These are phyloP conservation scores for Euphorbia schlechtendalii DNA, from an alignment of 441 rosid species.

Conservation along the genomic window DNA sequence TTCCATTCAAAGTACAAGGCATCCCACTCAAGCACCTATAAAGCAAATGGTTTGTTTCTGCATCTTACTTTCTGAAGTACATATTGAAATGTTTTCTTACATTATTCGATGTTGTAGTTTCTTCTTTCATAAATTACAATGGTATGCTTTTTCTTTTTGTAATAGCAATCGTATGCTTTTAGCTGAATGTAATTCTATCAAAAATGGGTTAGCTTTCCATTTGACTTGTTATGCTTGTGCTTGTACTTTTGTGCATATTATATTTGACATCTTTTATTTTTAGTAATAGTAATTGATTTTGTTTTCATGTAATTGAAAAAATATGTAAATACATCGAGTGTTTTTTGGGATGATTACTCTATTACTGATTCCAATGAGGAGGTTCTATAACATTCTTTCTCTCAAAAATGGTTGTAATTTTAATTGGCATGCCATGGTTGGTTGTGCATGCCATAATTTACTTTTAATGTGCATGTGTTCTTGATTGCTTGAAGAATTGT, in stretches of 20 bases:
- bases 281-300: not conserved
- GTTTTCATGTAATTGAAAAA: not conserved
- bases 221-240: not conserved
- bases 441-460: not conserved
- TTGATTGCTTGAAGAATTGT: not conserved
- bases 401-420: no score
- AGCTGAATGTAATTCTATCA: no score
- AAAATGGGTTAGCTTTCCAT: not conserved
- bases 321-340: not conserved
- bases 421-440: not conserved
- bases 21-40: constrained; percentile 51
- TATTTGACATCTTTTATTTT: not conserved
- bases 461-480: not conserved
- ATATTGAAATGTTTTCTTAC: no score
- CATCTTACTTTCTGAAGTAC: constrained; percentile 2
- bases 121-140: no score
- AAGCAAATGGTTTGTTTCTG: constrained; percentile 51
- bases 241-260: not conserved
- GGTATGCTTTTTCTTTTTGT: no score
- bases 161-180: no score
- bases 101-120: no score
- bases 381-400: no score
- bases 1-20: constrained; percentile 71
- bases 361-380: not conserved
- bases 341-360: no score